These are phyloP conservation scores for Podosphaera aphanis DNA, from an alignment of 2,329 filamentous ascomycete genomes.

Conservation along the genomic window DNA sequence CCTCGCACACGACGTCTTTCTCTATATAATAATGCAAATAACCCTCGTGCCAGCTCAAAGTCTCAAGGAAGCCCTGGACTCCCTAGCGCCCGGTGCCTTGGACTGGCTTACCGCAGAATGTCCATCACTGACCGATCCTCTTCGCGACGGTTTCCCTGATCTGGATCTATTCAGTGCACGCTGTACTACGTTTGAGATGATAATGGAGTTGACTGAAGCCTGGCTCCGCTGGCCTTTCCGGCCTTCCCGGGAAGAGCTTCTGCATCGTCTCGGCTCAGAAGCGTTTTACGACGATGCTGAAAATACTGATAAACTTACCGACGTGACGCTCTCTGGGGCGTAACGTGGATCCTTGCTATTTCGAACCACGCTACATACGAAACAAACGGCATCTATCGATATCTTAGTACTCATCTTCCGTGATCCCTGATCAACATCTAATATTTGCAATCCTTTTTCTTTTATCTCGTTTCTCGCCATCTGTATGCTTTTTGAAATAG, in stretches of 20 bases:
- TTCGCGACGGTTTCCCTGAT: conserved; percentile 21
- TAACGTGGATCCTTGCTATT: too few relatives aligned
- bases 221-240: conserved; percentile 45
- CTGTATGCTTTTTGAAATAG: too few relatives aligned
- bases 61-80: conserved; percentile 23
- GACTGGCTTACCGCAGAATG: conserved; percentile 28
- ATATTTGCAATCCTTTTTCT: too few relatives aligned
- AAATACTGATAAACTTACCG: too few relatives aligned
- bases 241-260: conserved; percentile 38
- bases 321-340: too few relatives aligned
- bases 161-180: conserved; percentile 22
- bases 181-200: conserved; percentile 28
- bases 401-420: too few relatives aligned
- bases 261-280: conserved; percentile 3
- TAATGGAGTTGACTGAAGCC: conserved; percentile 31
- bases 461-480: too few relatives aligned
- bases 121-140: conserved; percentile 24
- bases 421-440: too few relatives aligned
- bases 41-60: conserved; percentile 19
- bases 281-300: not conserved
- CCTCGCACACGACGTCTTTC: conserved; percentile 21
- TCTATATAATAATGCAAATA: conserved; percentile 26
- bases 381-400: too few relatives aligned
- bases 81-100: conserved; percentile 34
- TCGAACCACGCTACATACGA: too few relatives aligned